These are phyloP conservation scores for Crithidia brevicula DNA, from an alignment of 208 protist genomes.

Conservation along the genomic window DNA sequence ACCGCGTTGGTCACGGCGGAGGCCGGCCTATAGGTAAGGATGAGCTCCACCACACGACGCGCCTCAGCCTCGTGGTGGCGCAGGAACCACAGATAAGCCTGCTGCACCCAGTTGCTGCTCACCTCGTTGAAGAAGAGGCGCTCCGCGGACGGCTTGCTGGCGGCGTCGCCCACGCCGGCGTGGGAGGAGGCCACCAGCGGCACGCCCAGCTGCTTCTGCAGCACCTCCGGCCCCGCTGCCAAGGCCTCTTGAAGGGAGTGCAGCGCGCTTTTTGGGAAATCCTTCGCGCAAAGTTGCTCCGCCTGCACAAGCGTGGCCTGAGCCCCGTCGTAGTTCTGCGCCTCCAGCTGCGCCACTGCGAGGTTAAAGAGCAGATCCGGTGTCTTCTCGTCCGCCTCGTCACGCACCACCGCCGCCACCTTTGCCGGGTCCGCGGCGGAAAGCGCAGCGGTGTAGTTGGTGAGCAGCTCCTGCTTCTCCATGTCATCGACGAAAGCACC, in stretches of 20 bases:
- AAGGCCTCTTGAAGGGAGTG: constrained; percentile 59
- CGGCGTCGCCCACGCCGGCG: background rate
- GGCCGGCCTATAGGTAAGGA: constrained; percentile 59
- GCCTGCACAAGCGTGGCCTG: constrained; percentile 66
- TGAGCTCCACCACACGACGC: constrained; percentile 43
- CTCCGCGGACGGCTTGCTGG: constrained; percentile 33
- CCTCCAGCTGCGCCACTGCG: constrained; percentile 70
- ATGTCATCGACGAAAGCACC: constrained; percentile 67
- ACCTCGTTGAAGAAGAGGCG: constrained; percentile 84
- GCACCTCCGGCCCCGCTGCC: constrained; percentile 32
- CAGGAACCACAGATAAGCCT: constrained; percentile 69
- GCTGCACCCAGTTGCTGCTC: constrained; percentile 80
- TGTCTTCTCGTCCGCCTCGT: constrained; percentile 65
- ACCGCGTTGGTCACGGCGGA: constrained; percentile 69
- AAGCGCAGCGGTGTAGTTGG: constrained; percentile 78
- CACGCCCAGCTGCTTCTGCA: constrained; percentile 34
- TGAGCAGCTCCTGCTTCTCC: constrained; percentile 73
- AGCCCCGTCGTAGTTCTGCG: constrained; percentile 54
- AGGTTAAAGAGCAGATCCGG: constrained; percentile 82
- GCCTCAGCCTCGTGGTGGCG: constrained; percentile 59
- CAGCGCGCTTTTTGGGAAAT: constrained; percentile 51
- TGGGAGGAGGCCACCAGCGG: constrained; percentile 9
- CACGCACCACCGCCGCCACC: constrained; percentile 43
- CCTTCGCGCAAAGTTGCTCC: constrained; percentile 52
- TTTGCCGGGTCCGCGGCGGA: constrained; percentile 40